Evolutionary conservation across 1,139 yeast genomes (phyloP).

Genomic region (Debaryomyces sp.): DNA sequence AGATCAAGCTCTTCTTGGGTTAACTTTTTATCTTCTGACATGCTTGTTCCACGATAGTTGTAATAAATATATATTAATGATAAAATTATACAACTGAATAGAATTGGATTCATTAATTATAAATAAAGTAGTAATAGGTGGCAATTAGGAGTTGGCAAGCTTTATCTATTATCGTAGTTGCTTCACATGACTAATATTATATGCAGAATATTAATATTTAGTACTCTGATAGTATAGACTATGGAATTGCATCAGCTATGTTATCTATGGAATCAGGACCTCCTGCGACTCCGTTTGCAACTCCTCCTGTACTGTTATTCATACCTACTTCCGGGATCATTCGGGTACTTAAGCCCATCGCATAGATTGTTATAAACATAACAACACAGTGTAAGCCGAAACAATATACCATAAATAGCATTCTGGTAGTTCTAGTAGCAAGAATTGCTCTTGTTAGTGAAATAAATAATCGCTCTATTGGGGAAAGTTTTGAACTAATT

Average conservation of each 20-base stretch:
- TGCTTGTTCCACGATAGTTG: not conserved
- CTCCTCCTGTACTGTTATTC: slow-evolving; percentile 51
- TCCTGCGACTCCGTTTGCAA: slow-evolving; percentile 23
- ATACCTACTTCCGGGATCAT: slow-evolving; percentile 54
- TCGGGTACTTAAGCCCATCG: slow-evolving; percentile 51
- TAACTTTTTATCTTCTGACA: slow-evolving; percentile 10
- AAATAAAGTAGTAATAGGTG: not conserved
- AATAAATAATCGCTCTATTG: slow-evolving; percentile 77
- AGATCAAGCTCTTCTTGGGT: slow-evolving; percentile 20
- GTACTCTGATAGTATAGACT: not conserved
- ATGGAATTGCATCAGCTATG: slow-evolving; percentile 1
- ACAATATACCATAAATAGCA: slow-evolving; percentile 75
- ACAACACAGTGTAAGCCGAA: slow-evolving; percentile 74
- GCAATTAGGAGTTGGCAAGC: not conserved
- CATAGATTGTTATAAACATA: slow-evolving; percentile 63
- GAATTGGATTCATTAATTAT: slow-evolving; percentile 3
- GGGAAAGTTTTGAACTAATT: slow-evolving; percentile 70
- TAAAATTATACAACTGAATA: slow-evolving; percentile 3
- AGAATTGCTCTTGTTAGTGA: slow-evolving; percentile 73
- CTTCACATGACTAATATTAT: slow-evolving; percentile 8
- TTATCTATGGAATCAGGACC: slow-evolving; percentile 10
- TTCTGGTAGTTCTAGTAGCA: slow-evolving; percentile 72
- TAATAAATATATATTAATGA: slow-evolving; percentile 4
- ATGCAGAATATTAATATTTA: not conserved
- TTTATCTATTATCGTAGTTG: not conserved